Percentiles rank a stretch among this genome's conserved stretches.
Evolutionary conservation across 306 rosid genomes (phyloP).

Genomic region (Hippophae rhamnoides): DNA sequence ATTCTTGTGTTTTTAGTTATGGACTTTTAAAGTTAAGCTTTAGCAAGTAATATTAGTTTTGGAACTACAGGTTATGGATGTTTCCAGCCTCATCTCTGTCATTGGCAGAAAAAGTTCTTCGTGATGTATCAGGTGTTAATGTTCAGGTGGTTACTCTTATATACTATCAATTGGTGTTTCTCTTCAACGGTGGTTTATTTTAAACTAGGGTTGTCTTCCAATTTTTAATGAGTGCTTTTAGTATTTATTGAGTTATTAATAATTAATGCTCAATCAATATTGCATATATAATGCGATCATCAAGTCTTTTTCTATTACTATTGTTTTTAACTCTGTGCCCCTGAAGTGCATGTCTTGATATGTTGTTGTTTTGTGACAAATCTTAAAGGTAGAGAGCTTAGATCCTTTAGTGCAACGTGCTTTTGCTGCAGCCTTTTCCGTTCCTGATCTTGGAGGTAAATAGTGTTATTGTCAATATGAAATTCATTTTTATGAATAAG

Average conservation of each 20-base stretch:
- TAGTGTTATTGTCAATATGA: slow-evolving; percentile 8
- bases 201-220: background rate
- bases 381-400: slow-evolving; percentile 57
- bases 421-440: slow-evolving; percentile 47
- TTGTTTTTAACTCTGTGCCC: background rate
- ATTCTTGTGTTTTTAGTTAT: slow-evolving; percentile 1
- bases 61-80: slow-evolving; percentile 69
- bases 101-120: slow-evolving; percentile 54
- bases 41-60: slow-evolving; percentile 16
- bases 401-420: slow-evolving; percentile 80
- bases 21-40: slow-evolving; percentile 5
- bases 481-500: background rate
- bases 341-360: slow-evolving; percentile 4
- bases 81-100: slow-evolving; percentile 62
- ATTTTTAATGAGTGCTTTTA: background rate
- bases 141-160: slow-evolving; percentile 50
- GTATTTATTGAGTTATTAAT: background rate
- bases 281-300: slow-evolving; percentile 3
- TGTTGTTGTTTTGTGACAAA: slow-evolving; percentile 17
- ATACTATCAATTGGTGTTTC: background rate
- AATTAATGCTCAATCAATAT: background rate
- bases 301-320: no score
- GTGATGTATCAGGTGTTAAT: slow-evolving; percentile 36
- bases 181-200: slow-evolving; percentile 5
- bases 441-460: slow-evolving; percentile 79